Conservation (phyloP, 768 basidiomycete genomes). For the Tylopilus plumbeoviolaceoides region DNA sequence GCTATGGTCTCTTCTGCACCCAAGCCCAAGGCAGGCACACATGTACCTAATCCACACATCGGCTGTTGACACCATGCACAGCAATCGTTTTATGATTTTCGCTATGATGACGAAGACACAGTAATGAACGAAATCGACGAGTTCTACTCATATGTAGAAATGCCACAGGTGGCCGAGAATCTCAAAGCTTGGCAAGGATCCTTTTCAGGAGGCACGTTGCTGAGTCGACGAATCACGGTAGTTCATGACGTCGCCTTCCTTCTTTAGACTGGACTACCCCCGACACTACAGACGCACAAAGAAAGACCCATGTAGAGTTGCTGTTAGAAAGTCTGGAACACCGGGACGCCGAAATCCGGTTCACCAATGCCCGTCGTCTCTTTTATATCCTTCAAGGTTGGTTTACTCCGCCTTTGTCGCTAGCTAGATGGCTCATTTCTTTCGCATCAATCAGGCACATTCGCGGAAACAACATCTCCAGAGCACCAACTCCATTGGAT, state of each 20-base stretch:
- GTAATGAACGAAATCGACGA: constrained; percentile 96
- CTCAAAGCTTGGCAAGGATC: constrained; percentile 85
- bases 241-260: not conserved
- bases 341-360: constrained; percentile 76
- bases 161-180: constrained; percentile 85
- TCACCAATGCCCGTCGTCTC: constrained; percentile 80
- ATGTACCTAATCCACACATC: constrained; percentile 7
- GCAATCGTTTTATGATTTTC: constrained; percentile 88
- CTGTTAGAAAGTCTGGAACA: constrained; percentile 88
- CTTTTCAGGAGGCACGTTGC: constrained; percentile 63
- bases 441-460: constrained; percentile 60
- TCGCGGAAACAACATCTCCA: constrained; percentile 85
- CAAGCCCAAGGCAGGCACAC: constrained; percentile 64
- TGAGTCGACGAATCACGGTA: not conserved
- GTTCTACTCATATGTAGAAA: constrained; percentile 96
- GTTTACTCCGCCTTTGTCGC: not conserved
- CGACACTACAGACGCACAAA: constrained; percentile 49
- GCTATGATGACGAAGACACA: constrained; percentile 95
- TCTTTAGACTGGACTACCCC: constrained; percentile 70
- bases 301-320: constrained; percentile 71
- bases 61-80: constrained; percentile 33
- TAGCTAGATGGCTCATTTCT: constrained; percentile 6
- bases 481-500: constrained; percentile 97
- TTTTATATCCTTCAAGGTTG: constrained; percentile 92
- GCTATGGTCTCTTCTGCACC: constrained; percentile 64